A percentile compares a stretch with the other conserved stretches of the same genome.
Conservation (phyloP, 2,329 filamentous ascomycete species). For the Lasiodiplodia sp. region DNA sequence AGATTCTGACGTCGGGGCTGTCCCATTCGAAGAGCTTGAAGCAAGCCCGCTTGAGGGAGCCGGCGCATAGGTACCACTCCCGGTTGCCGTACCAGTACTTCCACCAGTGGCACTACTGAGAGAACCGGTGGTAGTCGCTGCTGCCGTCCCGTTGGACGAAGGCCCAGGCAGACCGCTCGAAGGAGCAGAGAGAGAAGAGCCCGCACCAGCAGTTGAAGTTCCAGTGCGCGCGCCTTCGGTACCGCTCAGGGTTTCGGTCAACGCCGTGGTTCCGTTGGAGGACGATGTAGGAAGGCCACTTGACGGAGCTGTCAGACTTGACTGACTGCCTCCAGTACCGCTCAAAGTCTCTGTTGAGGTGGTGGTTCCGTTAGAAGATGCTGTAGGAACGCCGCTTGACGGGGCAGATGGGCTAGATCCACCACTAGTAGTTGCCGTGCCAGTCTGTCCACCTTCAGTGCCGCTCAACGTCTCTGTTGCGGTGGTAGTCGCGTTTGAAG, state of each 20-base stretch:
- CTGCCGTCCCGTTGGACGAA: neutral
- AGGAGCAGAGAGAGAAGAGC: neutral
- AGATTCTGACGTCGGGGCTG: too few relatives aligned
- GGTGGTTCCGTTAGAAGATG: neutral
- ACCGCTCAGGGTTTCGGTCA: neutral
- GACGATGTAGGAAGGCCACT: slow-evolving; percentile 5
- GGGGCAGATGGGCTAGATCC: neutral
- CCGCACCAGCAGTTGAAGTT: neutral
- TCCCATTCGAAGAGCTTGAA: neutral
- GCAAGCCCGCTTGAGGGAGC: neutral
- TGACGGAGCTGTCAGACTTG: neutral
- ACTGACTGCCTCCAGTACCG: neutral
- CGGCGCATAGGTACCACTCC: neutral
- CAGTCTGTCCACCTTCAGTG: neutral
- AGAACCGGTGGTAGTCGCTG: neutral
- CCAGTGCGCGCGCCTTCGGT: neutral
- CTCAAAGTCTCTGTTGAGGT: neutral
- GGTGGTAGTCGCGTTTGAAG: too few relatives aligned
- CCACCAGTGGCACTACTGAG: neutral
- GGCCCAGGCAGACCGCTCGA: neutral
- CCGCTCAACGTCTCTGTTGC: neutral
- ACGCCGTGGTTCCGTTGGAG: neutral
- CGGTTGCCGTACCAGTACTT: neutral
- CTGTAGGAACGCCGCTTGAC: neutral
- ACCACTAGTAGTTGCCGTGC: neutral